phyloP scores from a whole-genome alignment of 345 rosid species.

The Gossypium australe region DNA sequence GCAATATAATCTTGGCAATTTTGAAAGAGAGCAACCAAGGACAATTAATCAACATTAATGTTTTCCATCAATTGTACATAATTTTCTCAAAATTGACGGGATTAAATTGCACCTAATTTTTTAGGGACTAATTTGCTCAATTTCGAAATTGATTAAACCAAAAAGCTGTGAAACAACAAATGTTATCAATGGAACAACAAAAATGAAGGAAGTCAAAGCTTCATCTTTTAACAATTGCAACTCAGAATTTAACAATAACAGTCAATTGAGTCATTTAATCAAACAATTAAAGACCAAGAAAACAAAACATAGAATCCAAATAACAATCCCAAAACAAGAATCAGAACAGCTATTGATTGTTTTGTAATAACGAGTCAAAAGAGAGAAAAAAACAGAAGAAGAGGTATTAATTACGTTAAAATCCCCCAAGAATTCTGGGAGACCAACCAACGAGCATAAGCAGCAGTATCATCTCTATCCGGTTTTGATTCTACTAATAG shows the following conservation, averaged over 20 bases:
- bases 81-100: no score
- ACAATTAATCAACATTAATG: no score
- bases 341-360: not conserved
- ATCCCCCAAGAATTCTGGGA: conserved; percentile 15
- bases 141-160: no score
- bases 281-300: not conserved
- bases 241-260: not conserved
- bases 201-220: not conserved
- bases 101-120: no score
- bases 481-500: conserved; percentile 6
- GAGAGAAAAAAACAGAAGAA: not conserved
- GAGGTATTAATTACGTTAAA: not conserved
- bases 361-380: not conserved
- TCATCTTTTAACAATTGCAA: not conserved
- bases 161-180: not conserved
- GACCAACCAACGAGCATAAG: conserved; percentile 14
- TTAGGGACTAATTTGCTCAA: no score
- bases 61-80: no score
- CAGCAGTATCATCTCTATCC: conserved; percentile 9
- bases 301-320: not conserved
- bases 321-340: not conserved
- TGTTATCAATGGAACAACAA: not conserved
- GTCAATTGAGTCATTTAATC: not conserved
- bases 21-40: no score
- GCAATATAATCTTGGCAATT: no score